Base-by-base conservation (phyloP, 371 early-diverging fungal genomes). In the Rhizopus microsporus region DNA sequence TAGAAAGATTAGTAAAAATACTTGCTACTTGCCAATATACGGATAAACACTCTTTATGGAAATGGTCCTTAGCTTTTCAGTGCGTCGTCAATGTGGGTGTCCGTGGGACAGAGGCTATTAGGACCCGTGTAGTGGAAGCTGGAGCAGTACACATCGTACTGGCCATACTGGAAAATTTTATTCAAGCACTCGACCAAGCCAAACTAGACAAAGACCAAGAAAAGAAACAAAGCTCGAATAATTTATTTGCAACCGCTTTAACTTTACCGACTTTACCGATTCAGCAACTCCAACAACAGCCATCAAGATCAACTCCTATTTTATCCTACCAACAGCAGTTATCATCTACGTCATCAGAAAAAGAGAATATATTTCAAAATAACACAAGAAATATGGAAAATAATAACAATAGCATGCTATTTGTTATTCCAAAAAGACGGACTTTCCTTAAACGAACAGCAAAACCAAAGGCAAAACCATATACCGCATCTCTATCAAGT, bases 61-160 rank as follows among this genome's bases (percentile, higher is more conserved):
- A 88, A 60, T 88, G 90, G 90, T 84, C 91, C 10, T 77, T 93
- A 56, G 85, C 92, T 34, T 90, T 88, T 60, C 91, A 90, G 51
- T 90, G 91, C 60, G 81, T 93, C 7, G 90, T 89, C 57, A 92
- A 92, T 69, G 84, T 93, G 45, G 93, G 93, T 42, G 86, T 93
- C 15, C 81, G 93, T 30, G 94, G 93, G 34, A 86, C 91, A 13
- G 82, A 88, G 46, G 71, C 82, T 45, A 87, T 93, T 34, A 74
- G 93, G 37, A 83, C 87, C 56, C 80, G 92, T 48, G 86, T 93
- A 38, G 93, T 92, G 10, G 87, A 92, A 54, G 89, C 90, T 44
- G 93, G 92, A 9, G 83, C 90, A 48, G 81, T 93, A 17, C 82
- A 84, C 10, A 83, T 93, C 43, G 83, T 93, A 12, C 82, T 91